Base-by-base conservation (phyloP, 1,284 basidiomycete species). In the Ustilago xerochloae region DNA sequence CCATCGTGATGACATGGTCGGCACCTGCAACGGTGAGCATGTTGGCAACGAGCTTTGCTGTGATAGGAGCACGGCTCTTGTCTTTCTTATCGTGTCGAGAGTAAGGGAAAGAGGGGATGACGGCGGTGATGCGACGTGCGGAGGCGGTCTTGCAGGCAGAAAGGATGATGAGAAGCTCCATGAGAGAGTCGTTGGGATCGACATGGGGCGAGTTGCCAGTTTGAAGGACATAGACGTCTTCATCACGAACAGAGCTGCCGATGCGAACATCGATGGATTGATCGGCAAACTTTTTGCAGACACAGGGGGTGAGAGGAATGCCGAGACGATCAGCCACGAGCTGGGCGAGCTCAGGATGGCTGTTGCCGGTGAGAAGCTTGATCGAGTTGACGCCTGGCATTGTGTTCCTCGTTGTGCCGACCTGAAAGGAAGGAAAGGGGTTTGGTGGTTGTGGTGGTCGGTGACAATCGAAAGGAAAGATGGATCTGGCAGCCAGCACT, bases 1-100 rank as follows among this genome's bases (percentile, higher is more conserved):
- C 96, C 91, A 99, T 95, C 20, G 96, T 99, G 82, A 99, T 99
- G 81, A 99, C 93, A 84, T 99, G 96, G 87, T 99, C 95, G 77
- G 93, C 95, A 29, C 96, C 96, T 15, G 97, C 96, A 26, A 97
- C 93, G 39, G 91, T 92, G 63, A 99, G 88, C 90, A 99, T 95
- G 86, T 98, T 99, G 47, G 96, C 96, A 33, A 95, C 93, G 60
- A 99, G 90, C 88, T 99, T 99, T 62, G 97, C 95, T 1, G 97
- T 98, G 85, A 99, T 97, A 26, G 97, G 96, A 2, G 95, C 94
- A 33, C 96, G 89, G 18, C 91, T 92, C 87, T 94, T 93, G 87
- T 99, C 94, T 88, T 99, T 99, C 87, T 97, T 97, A 88, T 98
- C 96, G 89, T 94, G 94, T 30, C 96, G 88, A 7, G 95, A 92